Evolutionary conservation across 352 stramenopile species (phyloP), one percentile per base, ranked within the genome.

Genomic region (Plasmopara halstedii): DNA sequence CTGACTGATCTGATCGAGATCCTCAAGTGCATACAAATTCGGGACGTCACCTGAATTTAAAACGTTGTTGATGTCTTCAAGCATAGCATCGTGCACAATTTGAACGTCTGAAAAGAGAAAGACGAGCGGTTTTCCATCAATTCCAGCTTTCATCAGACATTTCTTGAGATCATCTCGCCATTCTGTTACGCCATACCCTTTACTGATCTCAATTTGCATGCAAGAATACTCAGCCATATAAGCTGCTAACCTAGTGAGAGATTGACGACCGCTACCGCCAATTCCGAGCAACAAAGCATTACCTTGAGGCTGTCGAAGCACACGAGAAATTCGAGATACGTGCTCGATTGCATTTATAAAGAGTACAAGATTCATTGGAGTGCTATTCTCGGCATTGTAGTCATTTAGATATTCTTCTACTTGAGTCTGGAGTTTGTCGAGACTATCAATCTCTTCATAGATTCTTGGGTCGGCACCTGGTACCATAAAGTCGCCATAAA

Each of bases 1-100:
- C 17, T 73, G 88, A 35, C 80, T 88, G 60, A 98, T 98, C 32
- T 77, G 64, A 36, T 97, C 92, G 40, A 97, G 58, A 34, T 98
- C 93, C 55, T 98, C 93, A 0, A 78, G 50, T 0, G 64, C 84
- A 46, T 97, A 98, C 44, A 98, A 53, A 44, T 98, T 98, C 1
- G 93, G 93, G 0, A 98, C 83, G 37, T 98, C 91, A 14, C 93
- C 93, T 18, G 85, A 96, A 67, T 98, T 98, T 1, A 98, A 69
- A 3, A 98, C 82, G 53, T 87, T 95, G 64, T 98, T 98, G 45
- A 98, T 90, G 56, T 98, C 93, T 62, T 98, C 93, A 2, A 98
- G 55, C 89, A 98, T 97, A 8, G 84, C 82, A 50, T 98, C 93
- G 38, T 97, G 70, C 4, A 97, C 85, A 42, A 98, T 96, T 58